Percentiles rank a stretch among this genome's conserved stretches.
These are phyloP conservation scores for Diplocarpon rosae DNA, from an alignment of 2,329 filamentous ascomycete species.

Conservation along the genomic window DNA sequence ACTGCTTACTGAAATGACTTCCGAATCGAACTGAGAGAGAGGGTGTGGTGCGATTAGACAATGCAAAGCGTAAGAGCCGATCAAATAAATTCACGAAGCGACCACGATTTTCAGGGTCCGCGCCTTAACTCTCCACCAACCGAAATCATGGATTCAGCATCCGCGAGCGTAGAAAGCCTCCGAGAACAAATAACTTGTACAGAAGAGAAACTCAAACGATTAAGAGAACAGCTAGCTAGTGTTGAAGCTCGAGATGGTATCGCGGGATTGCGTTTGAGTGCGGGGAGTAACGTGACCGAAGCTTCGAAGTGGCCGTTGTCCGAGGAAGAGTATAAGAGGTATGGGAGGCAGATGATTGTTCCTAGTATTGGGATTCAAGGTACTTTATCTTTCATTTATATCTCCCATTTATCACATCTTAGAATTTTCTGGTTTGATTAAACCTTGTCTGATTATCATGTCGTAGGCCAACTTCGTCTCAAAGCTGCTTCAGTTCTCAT, in stretches of 20 bases:
- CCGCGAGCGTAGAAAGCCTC: constrained; percentile 30
- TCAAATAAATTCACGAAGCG: background rate
- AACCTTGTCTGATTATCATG: constrained; percentile 8
- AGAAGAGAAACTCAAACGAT: constrained; percentile 36
- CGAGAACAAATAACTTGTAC: constrained; percentile 35
- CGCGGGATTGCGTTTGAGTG: background rate
- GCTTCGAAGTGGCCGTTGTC: constrained; percentile 54
- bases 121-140: constrained; percentile 6
- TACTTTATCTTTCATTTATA: constrained; percentile 30
- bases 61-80: background rate
- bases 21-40: background rate
- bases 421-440: background rate
- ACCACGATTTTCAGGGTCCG: constrained; percentile 5
- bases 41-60: background rate
- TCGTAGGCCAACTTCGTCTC: constrained; percentile 62
- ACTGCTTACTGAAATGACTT: too few species aligned
- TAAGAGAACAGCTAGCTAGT: constrained; percentile 35
- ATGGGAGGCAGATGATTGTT: constrained; percentile 85
- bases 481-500: constrained; percentile 63
- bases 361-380: constrained; percentile 69
- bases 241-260: constrained; percentile 15
- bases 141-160: constrained; percentile 29
- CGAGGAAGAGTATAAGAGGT: constrained; percentile 69
- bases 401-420: too few species aligned
- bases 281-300: constrained; percentile 10